Evolutionary conservation across 2,329 filamentous ascomycete genomes (phyloP), one percentile per base, ranked within the genome.

Genomic region (Coniochaeta pulveracea): DNA sequence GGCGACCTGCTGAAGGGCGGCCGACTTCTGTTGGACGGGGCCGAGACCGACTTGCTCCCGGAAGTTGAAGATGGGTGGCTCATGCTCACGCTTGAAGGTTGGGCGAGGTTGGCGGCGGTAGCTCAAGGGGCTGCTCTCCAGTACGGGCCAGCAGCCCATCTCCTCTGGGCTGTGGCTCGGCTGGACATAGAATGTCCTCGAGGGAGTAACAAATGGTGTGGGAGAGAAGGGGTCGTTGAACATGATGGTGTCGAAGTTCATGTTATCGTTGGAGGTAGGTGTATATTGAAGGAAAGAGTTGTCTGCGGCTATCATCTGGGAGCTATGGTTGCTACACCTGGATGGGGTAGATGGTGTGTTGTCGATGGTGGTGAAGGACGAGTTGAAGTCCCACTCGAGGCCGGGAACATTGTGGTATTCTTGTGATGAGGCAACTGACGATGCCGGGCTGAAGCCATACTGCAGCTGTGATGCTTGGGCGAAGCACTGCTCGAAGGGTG

Each of bases 21-120:
- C 52, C 1, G 58, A 60, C 50, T 57, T 65, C 35, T 59, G 57
- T 41, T 62, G 61, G 8, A 58, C 54, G 36, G 61, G 57, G 26
- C 60, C 54, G 5, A 31, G 28, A 49, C 50, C 26, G 49, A 43
- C 26, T 39, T 36, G 33, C 21, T 42, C 34, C 35, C 39, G 39
- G 59, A 60, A 49, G 35, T 34, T 31, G 18, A 31, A 7, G 19
- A 41, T 38, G 11, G 37, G 30, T 37, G 39, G 42, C 10, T 41
- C 38, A 9, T 36, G 25, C 19, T 37, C 33, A 19, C 17, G 10
- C 24, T 19, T 6, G 33, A 25, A 18, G 27, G 11, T 24, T 10
- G 36, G 33, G 34, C 35, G 30, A 40, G 43, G 12, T 40, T 37
- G 5, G 43, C 42, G 1, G 40, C 19, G 4, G 28, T 31, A 44